A percentile compares a stretch with the other conserved stretches of the same genome.
Evolutionary conservation across 345 rosid species (phyloP).

Genomic region (Hibiscus mutabilis): DNA sequence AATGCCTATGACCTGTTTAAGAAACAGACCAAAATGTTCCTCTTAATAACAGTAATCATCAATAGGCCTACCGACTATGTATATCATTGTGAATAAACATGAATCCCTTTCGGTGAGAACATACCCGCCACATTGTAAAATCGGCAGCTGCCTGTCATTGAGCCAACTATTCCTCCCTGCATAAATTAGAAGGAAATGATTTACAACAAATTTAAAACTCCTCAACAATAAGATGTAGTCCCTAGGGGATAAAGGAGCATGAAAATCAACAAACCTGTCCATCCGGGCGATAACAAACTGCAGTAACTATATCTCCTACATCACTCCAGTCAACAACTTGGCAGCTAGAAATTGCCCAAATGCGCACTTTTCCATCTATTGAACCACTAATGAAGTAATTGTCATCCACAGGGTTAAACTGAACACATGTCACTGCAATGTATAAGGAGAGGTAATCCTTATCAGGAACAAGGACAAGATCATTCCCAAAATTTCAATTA

Average conservation of each 20-base stretch:
- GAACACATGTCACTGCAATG: constrained; percentile 72
- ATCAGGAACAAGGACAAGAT: not conserved
- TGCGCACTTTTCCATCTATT: constrained; percentile 82
- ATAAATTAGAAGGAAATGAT: not conserved
- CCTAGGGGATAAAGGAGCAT: not conserved
- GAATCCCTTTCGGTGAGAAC: not conserved
- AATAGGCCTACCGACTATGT: not conserved
- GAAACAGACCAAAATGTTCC: not conserved
- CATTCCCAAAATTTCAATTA: constrained; percentile 4
- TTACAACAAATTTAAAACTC: constrained; percentile 1
- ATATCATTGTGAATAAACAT: not conserved
- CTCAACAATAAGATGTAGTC: not conserved
- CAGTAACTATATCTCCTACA: constrained; percentile 60
- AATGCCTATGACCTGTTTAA: not conserved
- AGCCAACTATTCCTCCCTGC: constrained; percentile 49
- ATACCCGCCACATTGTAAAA: constrained; percentile 54
- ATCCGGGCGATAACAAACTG: constrained; percentile 78
- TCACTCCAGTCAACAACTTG: constrained; percentile 84
- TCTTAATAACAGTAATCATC: not conserved
- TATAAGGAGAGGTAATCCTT: not conserved
- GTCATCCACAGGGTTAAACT: constrained; percentile 75
- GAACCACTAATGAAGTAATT: constrained; percentile 77
- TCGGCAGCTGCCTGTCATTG: constrained; percentile 49
- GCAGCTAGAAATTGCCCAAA: constrained; percentile 57
- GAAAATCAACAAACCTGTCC: constrained; percentile 52